Conservation (phyloP, 139 green algal genomes). For the Mesotaenium endlicherianum region DNA sequence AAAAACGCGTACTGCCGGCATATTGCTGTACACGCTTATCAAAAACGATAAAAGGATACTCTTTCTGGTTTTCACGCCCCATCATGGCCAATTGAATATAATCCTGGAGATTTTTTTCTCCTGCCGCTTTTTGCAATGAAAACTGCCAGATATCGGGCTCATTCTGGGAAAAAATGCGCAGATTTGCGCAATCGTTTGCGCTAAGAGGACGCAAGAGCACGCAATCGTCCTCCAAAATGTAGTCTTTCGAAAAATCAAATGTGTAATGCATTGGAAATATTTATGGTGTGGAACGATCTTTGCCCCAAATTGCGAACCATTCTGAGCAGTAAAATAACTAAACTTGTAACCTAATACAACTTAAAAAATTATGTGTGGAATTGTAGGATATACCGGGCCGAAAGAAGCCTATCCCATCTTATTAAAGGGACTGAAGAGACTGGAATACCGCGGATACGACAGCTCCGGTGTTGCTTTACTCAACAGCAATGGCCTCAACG, state of each 20-base stretch:
- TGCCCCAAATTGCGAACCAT: too few species aligned
- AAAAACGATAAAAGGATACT: not conserved
- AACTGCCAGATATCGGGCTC: not conserved
- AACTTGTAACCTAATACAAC: too few species aligned
- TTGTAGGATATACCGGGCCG: too few species aligned
- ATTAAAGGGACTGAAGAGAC: too few species aligned
- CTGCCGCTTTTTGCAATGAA: not conserved
- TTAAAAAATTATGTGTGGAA: too few species aligned
- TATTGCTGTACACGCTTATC: not conserved
- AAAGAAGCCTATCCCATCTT: too few species aligned
- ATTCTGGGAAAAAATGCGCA: not conserved
- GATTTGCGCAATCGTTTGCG: not conserved
- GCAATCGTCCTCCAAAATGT: not conserved
- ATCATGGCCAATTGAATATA: not conserved
- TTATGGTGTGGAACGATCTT: too few species aligned
- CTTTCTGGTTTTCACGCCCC: not conserved
- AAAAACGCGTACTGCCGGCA: not conserved
- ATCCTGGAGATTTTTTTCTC: not conserved
- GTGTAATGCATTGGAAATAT: too few species aligned
- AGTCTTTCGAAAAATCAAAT: not conserved
- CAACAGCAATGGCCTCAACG: too few species aligned
- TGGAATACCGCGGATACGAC: too few species aligned
- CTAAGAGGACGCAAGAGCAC: not conserved
- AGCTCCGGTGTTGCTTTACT: too few species aligned
- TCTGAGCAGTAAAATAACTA: too few species aligned